Conservation (phyloP, 805 yeast species). For the Lachancea waltii region DNA sequence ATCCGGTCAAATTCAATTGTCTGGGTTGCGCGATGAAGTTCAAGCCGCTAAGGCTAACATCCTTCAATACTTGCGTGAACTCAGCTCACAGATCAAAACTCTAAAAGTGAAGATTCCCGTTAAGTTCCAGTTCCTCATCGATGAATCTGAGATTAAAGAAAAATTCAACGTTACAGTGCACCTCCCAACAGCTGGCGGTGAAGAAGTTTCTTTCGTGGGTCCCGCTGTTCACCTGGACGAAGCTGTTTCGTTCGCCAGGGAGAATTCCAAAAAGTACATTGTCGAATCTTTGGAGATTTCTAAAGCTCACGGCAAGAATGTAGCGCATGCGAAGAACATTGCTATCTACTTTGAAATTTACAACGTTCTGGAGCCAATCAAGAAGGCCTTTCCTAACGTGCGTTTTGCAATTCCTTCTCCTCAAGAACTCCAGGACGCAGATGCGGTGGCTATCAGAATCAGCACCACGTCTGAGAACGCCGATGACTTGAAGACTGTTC, state of each 20-base stretch:
- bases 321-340: conserved; percentile 68
- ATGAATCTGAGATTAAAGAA: conserved; percentile 45
- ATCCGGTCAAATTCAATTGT: conserved; percentile 42
- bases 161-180: conserved; percentile 52
- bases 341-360: conserved; percentile 58
- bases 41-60: conserved; percentile 48
- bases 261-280: conserved; percentile 50
- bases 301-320: conserved; percentile 79
- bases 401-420: conserved; percentile 43
- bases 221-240: conserved; percentile 47
- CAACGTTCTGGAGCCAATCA: conserved; percentile 41
- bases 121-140: conserved; percentile 62
- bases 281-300: conserved; percentile 75
- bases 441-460: conserved; percentile 55
- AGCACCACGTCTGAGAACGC: conserved; percentile 44
- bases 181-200: conserved; percentile 43
- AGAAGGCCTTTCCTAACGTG: conserved; percentile 37
- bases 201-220: conserved; percentile 57
- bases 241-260: conserved; percentile 60
- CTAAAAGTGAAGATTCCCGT: conserved; percentile 62
- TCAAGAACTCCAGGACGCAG: conserved; percentile 38
- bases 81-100: conserved; percentile 41
- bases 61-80: conserved; percentile 37
- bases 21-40: conserved; percentile 69
- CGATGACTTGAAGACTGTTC: conserved; percentile 52